Conservation (phyloP, 345 rosid genomes). For the Rhodamnia argentea region DNA sequence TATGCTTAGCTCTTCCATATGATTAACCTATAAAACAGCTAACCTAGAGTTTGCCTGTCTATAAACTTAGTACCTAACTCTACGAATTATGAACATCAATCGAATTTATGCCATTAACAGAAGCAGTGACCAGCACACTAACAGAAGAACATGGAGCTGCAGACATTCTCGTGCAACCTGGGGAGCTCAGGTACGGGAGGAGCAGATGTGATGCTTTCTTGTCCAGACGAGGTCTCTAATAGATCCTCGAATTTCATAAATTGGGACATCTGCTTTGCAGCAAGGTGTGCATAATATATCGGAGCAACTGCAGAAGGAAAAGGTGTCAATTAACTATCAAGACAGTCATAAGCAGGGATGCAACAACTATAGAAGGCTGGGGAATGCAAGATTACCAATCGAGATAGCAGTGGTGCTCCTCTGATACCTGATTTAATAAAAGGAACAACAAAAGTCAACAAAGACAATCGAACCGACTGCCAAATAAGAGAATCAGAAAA, state of each 20-base stretch:
- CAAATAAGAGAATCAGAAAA: neutral
- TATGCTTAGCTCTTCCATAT: neutral
- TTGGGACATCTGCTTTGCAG: conserved; percentile 68
- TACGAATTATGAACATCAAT: neutral
- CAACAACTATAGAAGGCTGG: neutral
- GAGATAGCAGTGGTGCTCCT: conserved; percentile 79
- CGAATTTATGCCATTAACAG: neutral
- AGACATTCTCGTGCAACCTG: conserved; percentile 37
- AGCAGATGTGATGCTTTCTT: conserved; percentile 11
- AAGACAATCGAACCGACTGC: neutral
- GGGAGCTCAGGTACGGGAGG: conserved; percentile 55
- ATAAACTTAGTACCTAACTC: neutral
- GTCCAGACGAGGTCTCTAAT: conserved; percentile 39
- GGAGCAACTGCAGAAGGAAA: conserved; percentile 65
- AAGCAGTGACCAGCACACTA: conserved; percentile 20
- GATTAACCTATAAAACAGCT: neutral
- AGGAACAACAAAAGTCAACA: neutral
- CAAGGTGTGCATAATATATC: conserved; percentile 80
- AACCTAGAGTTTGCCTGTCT: neutral
- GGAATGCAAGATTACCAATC: conserved; percentile 33
- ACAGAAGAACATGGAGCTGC: conserved; percentile 78
- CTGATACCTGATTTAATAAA: conserved; percentile 45
- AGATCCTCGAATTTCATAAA: conserved; percentile 61
- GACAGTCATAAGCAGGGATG: neutral
- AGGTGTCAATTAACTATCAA: neutral